phyloP scores from a whole-genome alignment of 768 basidiomycete genomes.

The Candolleomyces eurysporus region DNA sequence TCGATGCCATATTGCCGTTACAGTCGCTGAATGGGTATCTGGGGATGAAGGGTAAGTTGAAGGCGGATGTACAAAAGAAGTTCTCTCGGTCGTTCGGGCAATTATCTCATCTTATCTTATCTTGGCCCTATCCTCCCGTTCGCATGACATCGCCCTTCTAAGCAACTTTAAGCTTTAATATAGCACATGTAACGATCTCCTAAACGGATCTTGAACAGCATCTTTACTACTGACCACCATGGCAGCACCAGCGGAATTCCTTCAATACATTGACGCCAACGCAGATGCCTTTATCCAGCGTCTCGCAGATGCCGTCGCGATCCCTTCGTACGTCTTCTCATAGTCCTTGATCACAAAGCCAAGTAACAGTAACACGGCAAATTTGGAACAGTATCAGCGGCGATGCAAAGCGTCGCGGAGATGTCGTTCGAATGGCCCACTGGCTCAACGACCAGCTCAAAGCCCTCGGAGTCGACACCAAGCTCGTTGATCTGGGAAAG shows the following conservation, averaged over 20 bases:
- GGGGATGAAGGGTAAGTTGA: too few species aligned
- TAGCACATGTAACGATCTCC: too few species aligned
- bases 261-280: conserved; percentile 63
- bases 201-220: not conserved
- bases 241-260: conserved; percentile 49
- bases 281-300: conserved; percentile 73
- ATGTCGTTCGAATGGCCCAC: conserved; percentile 83
- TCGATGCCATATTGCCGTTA: not conserved
- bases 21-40: too few species aligned
- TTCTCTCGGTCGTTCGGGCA: not conserved
- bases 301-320: conserved; percentile 78
- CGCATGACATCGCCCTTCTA: not conserved
- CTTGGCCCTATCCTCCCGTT: not conserved
- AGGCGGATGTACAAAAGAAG: not conserved
- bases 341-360: not conserved
- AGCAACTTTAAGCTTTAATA: not conserved
- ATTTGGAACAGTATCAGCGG: conserved; percentile 54
- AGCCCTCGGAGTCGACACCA: conserved; percentile 75
- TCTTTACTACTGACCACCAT: conserved; percentile 24
- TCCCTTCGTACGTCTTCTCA: conserved; percentile 59
- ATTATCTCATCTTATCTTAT: conserved; percentile 6
- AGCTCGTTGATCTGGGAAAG: conserved; percentile 71
- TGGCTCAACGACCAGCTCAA: conserved; percentile 77
- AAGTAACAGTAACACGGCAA: not conserved
- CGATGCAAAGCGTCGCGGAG: conserved; percentile 65